A percentile compares a stretch with the other conserved stretches of the same genome.
Evolutionary conservation across 768 basidiomycete genomes (phyloP).

Genomic region (Boletus rubroflammeus): DNA sequence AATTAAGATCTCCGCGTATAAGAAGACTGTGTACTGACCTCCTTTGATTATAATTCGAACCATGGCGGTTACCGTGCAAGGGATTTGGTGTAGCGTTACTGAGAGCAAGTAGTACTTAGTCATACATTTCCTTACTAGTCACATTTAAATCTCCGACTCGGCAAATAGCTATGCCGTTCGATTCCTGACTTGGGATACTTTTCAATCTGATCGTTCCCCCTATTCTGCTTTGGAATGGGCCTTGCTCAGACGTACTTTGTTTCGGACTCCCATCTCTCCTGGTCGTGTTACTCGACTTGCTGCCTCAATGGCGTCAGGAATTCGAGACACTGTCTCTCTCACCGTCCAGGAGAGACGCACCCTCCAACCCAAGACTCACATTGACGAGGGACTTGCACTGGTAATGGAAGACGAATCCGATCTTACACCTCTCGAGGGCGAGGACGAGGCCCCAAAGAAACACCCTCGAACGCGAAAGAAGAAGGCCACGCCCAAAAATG

Average conservation of each 20-base stretch:
- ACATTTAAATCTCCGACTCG: slow-evolving; percentile 21
- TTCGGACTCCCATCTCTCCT: not conserved
- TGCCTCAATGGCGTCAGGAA: not conserved
- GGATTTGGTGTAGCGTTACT: not conserved
- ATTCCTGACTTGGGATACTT: not conserved
- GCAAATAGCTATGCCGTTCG: slow-evolving; percentile 1
- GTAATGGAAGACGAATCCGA: slow-evolving; percentile 9
- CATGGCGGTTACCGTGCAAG: slow-evolving; percentile 40
- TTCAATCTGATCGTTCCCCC: slow-evolving; percentile 8
- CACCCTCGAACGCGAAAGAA: not conserved
- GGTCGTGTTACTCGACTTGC: not conserved
- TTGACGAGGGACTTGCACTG: not conserved
- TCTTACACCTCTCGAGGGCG: slow-evolving; percentile 15
- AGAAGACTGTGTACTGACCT: slow-evolving; percentile 42
- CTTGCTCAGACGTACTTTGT: not conserved
- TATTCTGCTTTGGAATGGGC: slow-evolving; percentile 5
- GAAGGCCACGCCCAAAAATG: not conserved
- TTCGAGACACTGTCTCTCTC: not conserved
- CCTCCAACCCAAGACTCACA: slow-evolving; percentile 1
- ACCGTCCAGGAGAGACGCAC: not conserved
- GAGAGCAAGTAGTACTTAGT: too few relatives aligned
- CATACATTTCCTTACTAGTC: slow-evolving; percentile 3
- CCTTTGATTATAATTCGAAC: slow-evolving; percentile 91
- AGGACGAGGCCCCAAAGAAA: not conserved
- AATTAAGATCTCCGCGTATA: not conserved